These are phyloP conservation scores for Xenosphaeropsis pyriputrescens DNA, from an alignment of 2,329 filamentous ascomycete genomes.

Conservation along the genomic window DNA sequence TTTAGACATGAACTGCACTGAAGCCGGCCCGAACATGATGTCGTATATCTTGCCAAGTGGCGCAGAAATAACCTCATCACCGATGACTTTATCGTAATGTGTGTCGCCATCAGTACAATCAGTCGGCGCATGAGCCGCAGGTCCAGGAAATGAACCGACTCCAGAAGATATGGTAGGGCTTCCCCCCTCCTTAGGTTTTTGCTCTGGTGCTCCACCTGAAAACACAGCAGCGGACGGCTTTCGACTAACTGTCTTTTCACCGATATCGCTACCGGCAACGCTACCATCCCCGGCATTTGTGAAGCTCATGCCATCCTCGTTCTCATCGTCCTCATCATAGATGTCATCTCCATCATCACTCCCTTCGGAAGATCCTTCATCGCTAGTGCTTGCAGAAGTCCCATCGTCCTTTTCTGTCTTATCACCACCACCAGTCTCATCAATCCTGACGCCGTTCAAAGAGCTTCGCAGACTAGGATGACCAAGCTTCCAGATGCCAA, in stretches of 20 bases:
- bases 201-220: slow-evolving; percentile 27
- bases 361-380: slow-evolving; percentile 35
- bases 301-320: slow-evolving; percentile 46
- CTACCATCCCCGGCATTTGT: slow-evolving; percentile 29
- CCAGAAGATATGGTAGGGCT: slow-evolving; percentile 22
- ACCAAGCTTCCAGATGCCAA: slow-evolving; percentile 96
- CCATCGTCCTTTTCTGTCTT: slow-evolving; percentile 73
- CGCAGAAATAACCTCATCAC: slow-evolving; percentile 74
- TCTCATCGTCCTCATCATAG: slow-evolving; percentile 68
- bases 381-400: slow-evolving; percentile 28
- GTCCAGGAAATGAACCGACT: slow-evolving; percentile 63
- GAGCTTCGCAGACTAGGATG: slow-evolving; percentile 87
- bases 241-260: slow-evolving; percentile 48
- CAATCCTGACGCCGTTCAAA: slow-evolving; percentile 72
- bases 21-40: slow-evolving; percentile 71
- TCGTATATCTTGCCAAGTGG: slow-evolving; percentile 87
- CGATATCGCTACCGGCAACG: slow-evolving; percentile 31
- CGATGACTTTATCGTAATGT: slow-evolving; percentile 76
- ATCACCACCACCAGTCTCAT: slow-evolving; percentile 67
- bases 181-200: slow-evolving; percentile 34
- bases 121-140: slow-evolving; percentile 67
- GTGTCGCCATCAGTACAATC: slow-evolving; percentile 66
- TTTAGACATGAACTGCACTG: slow-evolving; percentile 68
- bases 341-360: slow-evolving; percentile 57
- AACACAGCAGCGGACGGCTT: slow-evolving; percentile 52